Conservation (phyloP, 2,329 filamentous ascomycete species). For the Colletotrichum simmondsii region DNA sequence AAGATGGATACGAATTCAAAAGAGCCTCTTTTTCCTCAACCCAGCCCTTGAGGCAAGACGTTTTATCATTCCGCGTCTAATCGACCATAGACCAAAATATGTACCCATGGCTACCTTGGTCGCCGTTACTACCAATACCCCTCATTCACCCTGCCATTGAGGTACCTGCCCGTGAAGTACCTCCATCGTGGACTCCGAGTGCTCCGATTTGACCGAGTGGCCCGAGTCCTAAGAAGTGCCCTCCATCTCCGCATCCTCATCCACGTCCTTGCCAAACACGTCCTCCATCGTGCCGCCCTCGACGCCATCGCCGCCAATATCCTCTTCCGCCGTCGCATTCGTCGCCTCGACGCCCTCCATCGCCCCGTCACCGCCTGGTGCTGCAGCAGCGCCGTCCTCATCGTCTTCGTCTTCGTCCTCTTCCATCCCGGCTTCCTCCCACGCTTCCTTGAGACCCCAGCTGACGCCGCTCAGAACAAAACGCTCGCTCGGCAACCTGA, state of each 20-base stretch:
- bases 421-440: constrained; percentile 58
- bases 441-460: constrained; percentile 72
- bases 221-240: constrained; percentile 22
- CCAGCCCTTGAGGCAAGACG: neutral
- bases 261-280: constrained; percentile 64
- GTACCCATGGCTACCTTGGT: too few relatives aligned
- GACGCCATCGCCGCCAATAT: constrained; percentile 57
- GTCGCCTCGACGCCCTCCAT: constrained; percentile 60
- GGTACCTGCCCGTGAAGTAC: too few relatives aligned
- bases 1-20: neutral
- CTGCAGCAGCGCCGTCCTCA: constrained; percentile 50
- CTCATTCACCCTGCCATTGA: neutral
- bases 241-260: constrained; percentile 63
- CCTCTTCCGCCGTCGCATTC: constrained; percentile 49
- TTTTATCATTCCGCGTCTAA: neutral
- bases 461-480: constrained; percentile 74
- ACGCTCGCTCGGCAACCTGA: constrained; percentile 73
- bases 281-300: constrained; percentile 65
- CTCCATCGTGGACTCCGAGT: neutral
- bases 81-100: neutral
- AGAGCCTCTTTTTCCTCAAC: neutral
- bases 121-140: neutral
- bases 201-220: neutral
- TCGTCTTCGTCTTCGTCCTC: constrained; percentile 56
- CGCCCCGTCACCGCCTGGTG: constrained; percentile 52